Evolutionary conservation across 1,284 basidiomycete genomes (phyloP).

Genomic region (Apiotrichum gracile): DNA sequence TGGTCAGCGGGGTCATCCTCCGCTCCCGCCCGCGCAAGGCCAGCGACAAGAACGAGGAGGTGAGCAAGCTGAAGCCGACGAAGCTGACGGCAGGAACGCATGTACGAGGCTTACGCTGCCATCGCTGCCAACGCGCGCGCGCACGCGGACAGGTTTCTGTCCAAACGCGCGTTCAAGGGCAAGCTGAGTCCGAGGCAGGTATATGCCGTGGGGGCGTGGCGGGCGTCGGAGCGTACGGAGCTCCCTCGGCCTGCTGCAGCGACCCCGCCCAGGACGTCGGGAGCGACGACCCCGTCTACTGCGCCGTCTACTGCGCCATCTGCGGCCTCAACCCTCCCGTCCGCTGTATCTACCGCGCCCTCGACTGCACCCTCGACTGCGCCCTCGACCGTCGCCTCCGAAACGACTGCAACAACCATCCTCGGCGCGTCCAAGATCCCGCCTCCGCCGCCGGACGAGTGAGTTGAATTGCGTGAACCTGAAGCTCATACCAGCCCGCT

Average conservation of each 20-base stretch:
- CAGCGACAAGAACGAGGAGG: neutral
- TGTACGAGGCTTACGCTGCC: neutral
- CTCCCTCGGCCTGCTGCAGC: too few relatives aligned
- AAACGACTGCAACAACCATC: neutral
- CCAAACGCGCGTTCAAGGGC: constrained; percentile 4
- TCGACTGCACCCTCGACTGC: neutral
- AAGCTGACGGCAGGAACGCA: constrained; percentile 18
- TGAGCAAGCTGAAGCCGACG: constrained; percentile 11
- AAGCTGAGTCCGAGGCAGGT: constrained; percentile 10
- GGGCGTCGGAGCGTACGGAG: too few relatives aligned
- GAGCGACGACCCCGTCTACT: too few relatives aligned
- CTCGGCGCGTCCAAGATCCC: neutral
- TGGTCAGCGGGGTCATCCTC: constrained; percentile 20
- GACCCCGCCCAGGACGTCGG: too few relatives aligned
- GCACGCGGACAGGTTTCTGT: constrained; percentile 4
- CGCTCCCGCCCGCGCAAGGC: neutral
- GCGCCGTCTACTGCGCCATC: too few relatives aligned
- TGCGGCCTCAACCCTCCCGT: too few relatives aligned
- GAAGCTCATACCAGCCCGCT: constrained; percentile 4
- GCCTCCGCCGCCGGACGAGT: neutral
- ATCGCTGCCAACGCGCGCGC: constrained; percentile 2
- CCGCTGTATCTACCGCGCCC: neutral
- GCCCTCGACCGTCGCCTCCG: neutral
- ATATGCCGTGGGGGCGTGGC: constrained; percentile 28
- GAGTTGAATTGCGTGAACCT: neutral